Conservation (phyloP, 2,329 filamentous ascomycete species). For the Xylaria sp. region DNA sequence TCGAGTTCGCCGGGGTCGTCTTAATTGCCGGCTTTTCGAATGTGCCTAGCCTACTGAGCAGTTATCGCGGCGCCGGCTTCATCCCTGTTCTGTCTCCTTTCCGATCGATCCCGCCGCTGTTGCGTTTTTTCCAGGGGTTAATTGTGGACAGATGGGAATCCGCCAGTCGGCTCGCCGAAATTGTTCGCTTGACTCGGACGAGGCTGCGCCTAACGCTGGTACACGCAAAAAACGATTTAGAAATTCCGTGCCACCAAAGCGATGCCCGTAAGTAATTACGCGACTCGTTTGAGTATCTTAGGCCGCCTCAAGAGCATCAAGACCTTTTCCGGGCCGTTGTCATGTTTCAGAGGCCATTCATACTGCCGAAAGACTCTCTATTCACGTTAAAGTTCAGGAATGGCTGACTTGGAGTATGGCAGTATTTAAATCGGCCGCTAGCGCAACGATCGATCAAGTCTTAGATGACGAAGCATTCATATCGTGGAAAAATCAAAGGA, state of each 20-base stretch:
- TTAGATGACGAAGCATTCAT: slow-evolving; percentile 47
- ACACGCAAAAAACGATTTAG: slow-evolving; percentile 79
- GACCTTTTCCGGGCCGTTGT: background rate
- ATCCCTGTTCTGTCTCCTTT: slow-evolving; percentile 82
- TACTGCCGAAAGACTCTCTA: background rate
- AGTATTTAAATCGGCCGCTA: slow-evolving; percentile 65
- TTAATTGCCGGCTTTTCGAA: slow-evolving; percentile 81
- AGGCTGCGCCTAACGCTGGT: slow-evolving; percentile 72
- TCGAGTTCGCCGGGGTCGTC: slow-evolving; percentile 79
- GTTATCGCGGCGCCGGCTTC: slow-evolving; percentile 78
- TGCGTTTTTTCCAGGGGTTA: slow-evolving; percentile 63
- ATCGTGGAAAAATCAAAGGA: slow-evolving; percentile 53
- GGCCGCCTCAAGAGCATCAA: background rate
- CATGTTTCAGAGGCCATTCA: background rate
- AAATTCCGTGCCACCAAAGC: slow-evolving; percentile 78
- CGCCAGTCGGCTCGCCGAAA: slow-evolving; percentile 64
- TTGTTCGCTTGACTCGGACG: slow-evolving; percentile 57
- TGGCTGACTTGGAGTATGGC: background rate
- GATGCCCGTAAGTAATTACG: slow-evolving; percentile 47
- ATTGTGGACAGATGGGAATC: slow-evolving; percentile 86
- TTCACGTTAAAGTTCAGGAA: background rate
- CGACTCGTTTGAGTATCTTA: background rate
- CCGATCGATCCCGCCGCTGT: slow-evolving; percentile 66
- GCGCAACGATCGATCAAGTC: slow-evolving; percentile 50
- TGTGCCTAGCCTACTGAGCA: slow-evolving; percentile 73